Conservation (phyloP, 2,329 filamentous ascomycete species). For the Myotisia sp. region DNA sequence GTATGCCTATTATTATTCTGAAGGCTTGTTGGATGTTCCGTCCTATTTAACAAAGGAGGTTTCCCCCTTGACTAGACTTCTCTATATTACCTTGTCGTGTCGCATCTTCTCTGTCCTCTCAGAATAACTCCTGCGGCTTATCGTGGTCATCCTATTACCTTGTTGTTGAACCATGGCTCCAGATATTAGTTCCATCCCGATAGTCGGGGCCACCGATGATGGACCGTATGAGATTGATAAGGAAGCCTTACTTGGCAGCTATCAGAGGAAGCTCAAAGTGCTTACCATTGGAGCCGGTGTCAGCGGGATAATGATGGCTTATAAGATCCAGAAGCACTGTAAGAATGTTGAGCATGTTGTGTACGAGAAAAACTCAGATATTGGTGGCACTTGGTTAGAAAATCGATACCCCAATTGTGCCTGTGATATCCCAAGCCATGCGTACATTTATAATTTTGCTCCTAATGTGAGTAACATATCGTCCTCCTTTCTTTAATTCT, state of each 20-base stretch:
- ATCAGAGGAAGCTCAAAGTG: slow-evolving; percentile 31
- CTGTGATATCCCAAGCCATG: slow-evolving; percentile 34
- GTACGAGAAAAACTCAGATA: slow-evolving; percentile 23
- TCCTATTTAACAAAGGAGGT: too few relatives aligned
- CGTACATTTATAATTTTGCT: slow-evolving; percentile 33
- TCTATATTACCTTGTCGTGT: too few relatives aligned
- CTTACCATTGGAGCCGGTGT: slow-evolving; percentile 28
- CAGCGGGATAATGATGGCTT: slow-evolving; percentile 26
- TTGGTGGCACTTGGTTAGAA: slow-evolving; percentile 26
- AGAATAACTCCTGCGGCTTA: too few relatives aligned
- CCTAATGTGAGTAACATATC: slow-evolving; percentile 19
- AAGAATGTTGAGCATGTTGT: slow-evolving; percentile 22
- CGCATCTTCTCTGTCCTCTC: too few relatives aligned
- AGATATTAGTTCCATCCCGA: too few relatives aligned
- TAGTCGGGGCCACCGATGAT: not conserved
- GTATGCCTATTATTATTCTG: too few relatives aligned
- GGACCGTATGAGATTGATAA: slow-evolving; percentile 10
- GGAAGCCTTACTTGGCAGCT: slow-evolving; percentile 18
- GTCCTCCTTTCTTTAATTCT: not conserved
- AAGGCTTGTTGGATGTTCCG: too few relatives aligned
- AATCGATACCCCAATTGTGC: slow-evolving; percentile 28
- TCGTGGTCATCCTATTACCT: too few relatives aligned
- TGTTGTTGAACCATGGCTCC: too few relatives aligned
- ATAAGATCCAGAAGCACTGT: slow-evolving; percentile 25
- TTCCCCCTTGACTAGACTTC: too few relatives aligned